phyloP scores from a whole-genome alignment of 2,329 filamentous ascomycete genomes.

The Pezicula carpinea region DNA sequence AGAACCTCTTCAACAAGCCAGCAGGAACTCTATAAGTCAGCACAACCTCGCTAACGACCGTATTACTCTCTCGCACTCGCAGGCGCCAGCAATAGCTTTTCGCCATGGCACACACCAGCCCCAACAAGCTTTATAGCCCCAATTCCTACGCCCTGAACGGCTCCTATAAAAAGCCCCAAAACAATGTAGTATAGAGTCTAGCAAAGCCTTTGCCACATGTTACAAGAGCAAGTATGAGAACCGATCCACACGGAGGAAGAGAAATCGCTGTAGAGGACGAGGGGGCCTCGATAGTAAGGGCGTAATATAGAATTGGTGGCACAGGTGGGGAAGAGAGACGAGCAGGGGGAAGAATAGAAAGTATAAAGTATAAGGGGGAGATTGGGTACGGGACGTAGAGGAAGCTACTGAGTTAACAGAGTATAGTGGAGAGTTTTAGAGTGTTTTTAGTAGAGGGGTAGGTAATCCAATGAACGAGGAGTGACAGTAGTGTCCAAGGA shows the following conservation, averaged over 20 bases:
- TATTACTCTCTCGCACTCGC: conserved; percentile 7
- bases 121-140: conserved; percentile 6
- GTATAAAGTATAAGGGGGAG: background rate
- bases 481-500: no score
- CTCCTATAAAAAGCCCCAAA: conserved; percentile 9
- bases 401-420: background rate
- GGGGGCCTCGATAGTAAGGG: conserved; percentile 1
- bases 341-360: conserved; percentile 8
- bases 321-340: conserved; percentile 12
- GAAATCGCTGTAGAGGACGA: conserved; percentile 7
- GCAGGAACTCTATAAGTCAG: no score
- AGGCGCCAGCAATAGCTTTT: background rate
- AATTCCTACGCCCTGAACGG: conserved; percentile 14
- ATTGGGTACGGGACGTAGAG: background rate
- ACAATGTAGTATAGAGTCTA: conserved; percentile 14
- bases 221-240: conserved; percentile 12
- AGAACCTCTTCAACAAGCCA: no score
- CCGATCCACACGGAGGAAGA: background rate
- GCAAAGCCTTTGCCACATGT: conserved; percentile 15
- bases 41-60: background rate
- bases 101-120: background rate
- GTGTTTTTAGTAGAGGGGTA: conserved; percentile 8
- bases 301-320: conserved; percentile 8
- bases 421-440: background rate
- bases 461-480: conserved; percentile 10